phyloP scores from a whole-genome alignment of 2,329 filamentous ascomycete species.

The Colletotrichum phormii region DNA sequence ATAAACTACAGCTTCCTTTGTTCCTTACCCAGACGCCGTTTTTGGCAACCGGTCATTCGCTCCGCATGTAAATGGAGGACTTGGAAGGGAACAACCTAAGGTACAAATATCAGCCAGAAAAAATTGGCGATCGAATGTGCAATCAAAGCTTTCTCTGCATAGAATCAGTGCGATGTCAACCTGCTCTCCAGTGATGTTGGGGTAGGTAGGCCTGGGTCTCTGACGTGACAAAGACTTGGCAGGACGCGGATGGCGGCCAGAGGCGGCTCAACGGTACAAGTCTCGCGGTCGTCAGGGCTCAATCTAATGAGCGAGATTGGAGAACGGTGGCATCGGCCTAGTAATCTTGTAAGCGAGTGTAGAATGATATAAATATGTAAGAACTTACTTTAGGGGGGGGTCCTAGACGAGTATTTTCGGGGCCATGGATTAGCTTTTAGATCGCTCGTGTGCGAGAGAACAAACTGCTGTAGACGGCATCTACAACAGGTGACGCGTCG shows the following conservation, averaged over 20 bases:
- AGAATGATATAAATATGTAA: background rate
- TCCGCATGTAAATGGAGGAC: slow-evolving; percentile 28
- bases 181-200: slow-evolving; percentile 24
- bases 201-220: slow-evolving; percentile 33
- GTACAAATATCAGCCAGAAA: slow-evolving; percentile 38
- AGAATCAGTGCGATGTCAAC: slow-evolving; percentile 34
- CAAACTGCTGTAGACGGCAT: slow-evolving; percentile 98
- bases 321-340: background rate
- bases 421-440: slow-evolving; percentile 70
- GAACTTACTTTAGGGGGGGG: slow-evolving; percentile 34
- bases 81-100: slow-evolving; percentile 37
- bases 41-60: slow-evolving; percentile 24
- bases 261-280: background rate
- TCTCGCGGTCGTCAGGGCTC: background rate
- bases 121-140: slow-evolving; percentile 21
- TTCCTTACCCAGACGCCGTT: slow-evolving; percentile 37
- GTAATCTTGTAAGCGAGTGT: slow-evolving; percentile 2
- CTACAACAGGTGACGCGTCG: slow-evolving; percentile 94
- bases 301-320: background rate
- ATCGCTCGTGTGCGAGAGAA: slow-evolving; percentile 89
- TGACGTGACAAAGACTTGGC: slow-evolving; percentile 7
- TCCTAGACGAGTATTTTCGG: slow-evolving; percentile 61
- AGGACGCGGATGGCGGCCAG: background rate
- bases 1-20: slow-evolving; percentile 22
- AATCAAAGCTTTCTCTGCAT: slow-evolving; percentile 29